Evolutionary conservation across 2,329 filamentous ascomycete species (phyloP), one percentile per base, ranked within the genome.

Genomic region (Rutstroemia sp.): DNA sequence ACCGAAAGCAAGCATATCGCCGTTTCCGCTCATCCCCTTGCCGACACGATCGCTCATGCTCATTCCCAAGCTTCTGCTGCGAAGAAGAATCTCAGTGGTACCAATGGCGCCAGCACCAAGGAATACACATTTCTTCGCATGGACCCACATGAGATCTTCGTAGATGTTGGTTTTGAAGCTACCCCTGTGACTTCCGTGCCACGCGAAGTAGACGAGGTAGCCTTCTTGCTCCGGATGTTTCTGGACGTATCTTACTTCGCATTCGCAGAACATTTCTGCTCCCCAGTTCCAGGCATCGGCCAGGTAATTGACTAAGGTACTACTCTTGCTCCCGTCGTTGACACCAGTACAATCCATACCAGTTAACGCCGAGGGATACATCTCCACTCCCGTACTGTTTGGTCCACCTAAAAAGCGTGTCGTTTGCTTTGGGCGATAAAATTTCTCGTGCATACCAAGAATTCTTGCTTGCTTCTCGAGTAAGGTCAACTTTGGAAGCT

Each of bases 211-310:
- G 27, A 87, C 71, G 19, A 84, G 73, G 66, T 86, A 87, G 1
- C 84, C 83, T 14, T 77, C 75, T 4, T 66, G 72, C 0, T 68
- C 66, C 1, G 72, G 73, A 44, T 76, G 75, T 65, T 82, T 78
- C 55, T 80, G 76, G 51, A 88, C 73, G 63, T 86, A 80, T 46
- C 80, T 75, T 2, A 87, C 84, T 67, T 88, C 83, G 58, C 82
- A 83, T 62, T 83, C 78, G 68, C 84, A 88, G 60, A 88, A 88
- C 69, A 88, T 80, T 64, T 88, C 83, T 12, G 84, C 82, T 8
- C 84, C 85, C 82, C 83, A 85, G 63, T 86, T 85, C 84, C 83
- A 87, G 1, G 85, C 83, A 67, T 88, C 84, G 7, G 81, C 76
- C 7, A 88, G 71, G 63, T 88, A 88, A 0, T 84, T 88, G 39